Conservation (phyloP, 2,329 filamentous ascomycete species). For the Metarhizium anisopliae region DNA sequence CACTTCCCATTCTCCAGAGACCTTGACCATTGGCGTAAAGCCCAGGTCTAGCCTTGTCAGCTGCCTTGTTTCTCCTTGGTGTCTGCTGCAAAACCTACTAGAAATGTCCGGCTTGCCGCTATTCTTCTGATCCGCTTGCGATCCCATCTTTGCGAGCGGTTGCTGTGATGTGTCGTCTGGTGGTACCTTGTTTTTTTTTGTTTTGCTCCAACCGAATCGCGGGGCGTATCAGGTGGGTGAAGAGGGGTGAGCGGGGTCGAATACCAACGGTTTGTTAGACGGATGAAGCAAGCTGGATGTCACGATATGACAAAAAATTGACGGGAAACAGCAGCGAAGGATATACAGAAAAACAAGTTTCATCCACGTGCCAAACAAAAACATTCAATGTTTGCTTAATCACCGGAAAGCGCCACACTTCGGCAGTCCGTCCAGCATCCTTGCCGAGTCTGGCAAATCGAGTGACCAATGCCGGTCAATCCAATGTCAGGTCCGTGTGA, state of each 20-base stretch:
- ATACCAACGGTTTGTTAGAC: no score
- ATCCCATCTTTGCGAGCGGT: slow-evolving; percentile 16
- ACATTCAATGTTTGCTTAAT: no score
- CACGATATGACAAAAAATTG: no score
- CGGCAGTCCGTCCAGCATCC: no score
- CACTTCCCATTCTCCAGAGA: slow-evolving; percentile 44
- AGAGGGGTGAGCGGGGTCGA: background rate
- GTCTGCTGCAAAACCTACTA: slow-evolving; percentile 12
- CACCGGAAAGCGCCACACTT: no score
- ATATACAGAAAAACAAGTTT: no score
- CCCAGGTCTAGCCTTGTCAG: slow-evolving; percentile 19
- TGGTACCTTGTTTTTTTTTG: background rate
- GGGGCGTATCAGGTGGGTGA: background rate
- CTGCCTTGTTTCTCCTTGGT: background rate
- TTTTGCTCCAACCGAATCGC: background rate
- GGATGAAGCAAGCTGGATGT: no score
- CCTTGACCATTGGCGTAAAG: slow-evolving; percentile 26
- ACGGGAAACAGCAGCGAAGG: no score
- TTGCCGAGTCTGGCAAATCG: no score
- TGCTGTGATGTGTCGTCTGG: background rate
- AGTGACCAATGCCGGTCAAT: no score
- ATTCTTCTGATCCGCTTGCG: slow-evolving; percentile 15
- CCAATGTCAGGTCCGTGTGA: no score
- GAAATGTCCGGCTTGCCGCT: slow-evolving; percentile 13
- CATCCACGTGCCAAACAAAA: no score